Conservation (phyloP, 2,329 filamentous ascomycete species). For the Cercospora beticola region DNA sequence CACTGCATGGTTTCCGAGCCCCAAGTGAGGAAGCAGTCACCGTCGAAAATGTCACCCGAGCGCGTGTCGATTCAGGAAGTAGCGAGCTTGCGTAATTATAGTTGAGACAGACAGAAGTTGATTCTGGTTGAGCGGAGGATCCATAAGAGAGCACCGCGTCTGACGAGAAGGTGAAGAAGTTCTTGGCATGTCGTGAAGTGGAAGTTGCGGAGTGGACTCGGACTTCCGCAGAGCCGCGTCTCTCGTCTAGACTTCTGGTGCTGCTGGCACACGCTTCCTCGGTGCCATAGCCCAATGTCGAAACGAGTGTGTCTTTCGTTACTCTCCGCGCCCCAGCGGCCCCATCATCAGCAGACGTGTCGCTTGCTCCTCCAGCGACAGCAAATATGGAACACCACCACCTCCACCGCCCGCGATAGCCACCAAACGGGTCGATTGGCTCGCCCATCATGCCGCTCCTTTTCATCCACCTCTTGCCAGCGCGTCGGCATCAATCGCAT, state of each 20-base stretch:
- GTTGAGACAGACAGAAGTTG: neutral
- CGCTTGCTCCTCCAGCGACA: slow-evolving; percentile 12
- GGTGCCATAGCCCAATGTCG: slow-evolving; percentile 22
- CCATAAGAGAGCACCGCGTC: neutral
- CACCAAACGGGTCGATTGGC: neutral
- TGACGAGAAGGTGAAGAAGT: neutral
- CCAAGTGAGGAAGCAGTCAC: neutral
- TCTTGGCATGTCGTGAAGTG: neutral
- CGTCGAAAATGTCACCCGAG: neutral
- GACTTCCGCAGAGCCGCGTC: slow-evolving; percentile 5
- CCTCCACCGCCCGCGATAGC: slow-evolving; percentile 16
- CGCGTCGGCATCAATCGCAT: slow-evolving; percentile 14
- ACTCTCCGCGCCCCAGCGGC: slow-evolving; percentile 19
- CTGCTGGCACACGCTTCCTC: neutral
- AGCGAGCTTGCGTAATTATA: neutral
- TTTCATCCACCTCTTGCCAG: slow-evolving; percentile 21
- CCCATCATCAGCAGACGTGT: slow-evolving; percentile 9
- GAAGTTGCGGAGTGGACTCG: neutral
- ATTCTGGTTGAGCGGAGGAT: neutral
- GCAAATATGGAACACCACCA: slow-evolving; percentile 5
- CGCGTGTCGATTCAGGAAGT: neutral
- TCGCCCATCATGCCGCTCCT: slow-evolving; percentile 20
- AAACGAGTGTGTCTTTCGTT: slow-evolving; percentile 27
- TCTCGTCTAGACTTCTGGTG: neutral
- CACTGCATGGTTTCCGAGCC: neutral